These are phyloP conservation scores for Eucalyptus erythrocorys DNA, from an alignment of 345 rosid genomes.

Conservation along the genomic window DNA sequence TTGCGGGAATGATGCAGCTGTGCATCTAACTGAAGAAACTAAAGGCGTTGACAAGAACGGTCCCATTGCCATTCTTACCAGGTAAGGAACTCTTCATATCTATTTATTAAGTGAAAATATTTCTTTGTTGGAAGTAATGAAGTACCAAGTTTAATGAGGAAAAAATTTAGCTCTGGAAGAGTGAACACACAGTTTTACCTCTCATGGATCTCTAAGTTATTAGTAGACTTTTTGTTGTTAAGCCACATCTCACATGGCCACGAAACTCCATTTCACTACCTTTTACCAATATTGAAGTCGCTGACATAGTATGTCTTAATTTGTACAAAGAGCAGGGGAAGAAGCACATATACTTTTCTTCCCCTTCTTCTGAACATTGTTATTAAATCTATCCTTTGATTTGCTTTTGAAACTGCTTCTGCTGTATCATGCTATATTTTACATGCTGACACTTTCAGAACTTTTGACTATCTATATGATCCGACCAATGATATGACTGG, in stretches of 20 bases:
- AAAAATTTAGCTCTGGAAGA: background rate
- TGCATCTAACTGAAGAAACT: constrained; percentile 57
- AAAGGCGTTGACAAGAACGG: constrained; percentile 47
- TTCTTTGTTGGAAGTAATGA: background rate
- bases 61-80: constrained; percentile 42
- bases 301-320: background rate
- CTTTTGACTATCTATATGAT: constrained; percentile 26
- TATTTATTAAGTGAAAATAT: too few species aligned
- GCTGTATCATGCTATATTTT: background rate
- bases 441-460: constrained; percentile 9
- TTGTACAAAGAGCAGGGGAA: background rate
- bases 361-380: background rate
- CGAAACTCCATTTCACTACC: background rate
- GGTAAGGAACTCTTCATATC: constrained; percentile 1
- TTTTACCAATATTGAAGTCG: background rate
- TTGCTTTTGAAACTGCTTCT: background rate
- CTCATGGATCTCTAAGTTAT: background rate
- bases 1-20: constrained; percentile 54
- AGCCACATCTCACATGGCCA: background rate
- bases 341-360: background rate
- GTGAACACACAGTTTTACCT: background rate
- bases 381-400: background rate
- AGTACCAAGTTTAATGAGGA: background rate
- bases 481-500: constrained; percentile 45
- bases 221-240: background rate